phyloP scores from a whole-genome alignment of 495 filamentous ascomycete genomes.

The Daldinia decipiens region DNA sequence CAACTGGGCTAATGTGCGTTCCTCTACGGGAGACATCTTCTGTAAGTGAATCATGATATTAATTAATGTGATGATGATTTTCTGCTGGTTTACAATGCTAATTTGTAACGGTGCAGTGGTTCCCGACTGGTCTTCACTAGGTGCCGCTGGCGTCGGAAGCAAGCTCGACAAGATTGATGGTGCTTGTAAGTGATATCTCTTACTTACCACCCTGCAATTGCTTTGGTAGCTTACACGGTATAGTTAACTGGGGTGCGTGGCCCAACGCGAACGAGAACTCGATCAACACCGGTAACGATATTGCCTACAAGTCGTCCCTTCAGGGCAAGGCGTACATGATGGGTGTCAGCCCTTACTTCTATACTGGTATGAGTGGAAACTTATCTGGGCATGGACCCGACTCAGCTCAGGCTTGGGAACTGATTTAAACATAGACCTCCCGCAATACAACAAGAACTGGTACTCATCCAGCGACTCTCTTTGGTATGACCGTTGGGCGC shows the following conservation, averaged over 20 bases:
- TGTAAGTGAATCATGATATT: constrained; percentile 38
- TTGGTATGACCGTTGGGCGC: constrained; percentile 80
- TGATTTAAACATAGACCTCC: constrained; percentile 63
- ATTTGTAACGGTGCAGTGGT: constrained; percentile 53
- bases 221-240: constrained; percentile 12
- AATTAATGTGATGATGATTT: background rate
- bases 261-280: constrained; percentile 64
- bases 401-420: background rate
- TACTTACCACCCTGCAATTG: background rate
- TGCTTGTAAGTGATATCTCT: constrained; percentile 54
- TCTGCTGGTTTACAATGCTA: background rate
- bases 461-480: constrained; percentile 74
- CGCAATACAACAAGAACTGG: constrained; percentile 78
- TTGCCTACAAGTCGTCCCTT: constrained; percentile 60
- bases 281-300: constrained; percentile 65
- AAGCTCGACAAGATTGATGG: constrained; percentile 67
- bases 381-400: background rate
- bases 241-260: constrained; percentile 79
- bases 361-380: constrained; percentile 53
- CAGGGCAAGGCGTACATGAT: constrained; percentile 78
- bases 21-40: constrained; percentile 60
- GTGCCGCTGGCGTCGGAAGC: constrained; percentile 58
- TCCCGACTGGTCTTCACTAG: constrained; percentile 71
- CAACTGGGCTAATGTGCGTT: constrained; percentile 68
- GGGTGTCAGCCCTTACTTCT: constrained; percentile 82